These are phyloP conservation scores for Lotus japonicus DNA, from an alignment of 306 rosid genomes.

Conservation along the genomic window DNA sequence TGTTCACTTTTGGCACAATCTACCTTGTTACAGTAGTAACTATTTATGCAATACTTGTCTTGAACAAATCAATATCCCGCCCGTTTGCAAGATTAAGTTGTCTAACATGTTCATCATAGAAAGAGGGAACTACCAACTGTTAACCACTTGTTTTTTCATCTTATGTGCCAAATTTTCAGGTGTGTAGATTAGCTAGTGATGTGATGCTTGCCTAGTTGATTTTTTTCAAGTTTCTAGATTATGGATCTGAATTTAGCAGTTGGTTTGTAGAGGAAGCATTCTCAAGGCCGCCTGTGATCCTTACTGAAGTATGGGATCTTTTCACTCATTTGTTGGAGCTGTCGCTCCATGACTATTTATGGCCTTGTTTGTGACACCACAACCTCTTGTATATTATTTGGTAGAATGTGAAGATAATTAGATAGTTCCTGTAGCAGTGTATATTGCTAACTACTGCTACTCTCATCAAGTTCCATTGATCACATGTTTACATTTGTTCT, in stretches of 20 bases:
- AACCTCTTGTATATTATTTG: constrained; percentile 46
- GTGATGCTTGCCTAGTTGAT: constrained; percentile 8
- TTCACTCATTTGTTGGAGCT: constrained; percentile 9
- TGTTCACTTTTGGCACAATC: neutral
- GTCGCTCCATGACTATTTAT: neutral
- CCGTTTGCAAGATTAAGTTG: neutral
- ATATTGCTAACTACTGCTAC: constrained; percentile 50
- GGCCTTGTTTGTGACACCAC: constrained; percentile 25
- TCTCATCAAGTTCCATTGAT: constrained; percentile 26
- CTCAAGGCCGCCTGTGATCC: constrained; percentile 26
- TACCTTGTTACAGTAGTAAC: neutral
- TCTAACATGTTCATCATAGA: neutral
- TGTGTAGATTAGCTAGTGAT: constrained; percentile 25
- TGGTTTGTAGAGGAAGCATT: constrained; percentile 9
- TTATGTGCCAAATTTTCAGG: constrained; percentile 14
- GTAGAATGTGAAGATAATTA: constrained; percentile 43
- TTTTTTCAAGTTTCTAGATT: constrained; percentile 15
- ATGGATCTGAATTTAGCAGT: neutral
- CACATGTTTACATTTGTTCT: constrained; percentile 29
- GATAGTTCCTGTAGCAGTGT: constrained; percentile 40
- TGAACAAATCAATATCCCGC: neutral
- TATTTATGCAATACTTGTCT: neutral
- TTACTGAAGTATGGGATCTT: constrained; percentile 20
- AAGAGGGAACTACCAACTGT: neutral
- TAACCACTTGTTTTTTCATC: neutral